A percentile compares a stretch with the other conserved stretches of the same genome.
These are phyloP conservation scores for Hippophae rhamnoides DNA, from an alignment of 306 rosid genomes.

Conservation along the genomic window DNA sequence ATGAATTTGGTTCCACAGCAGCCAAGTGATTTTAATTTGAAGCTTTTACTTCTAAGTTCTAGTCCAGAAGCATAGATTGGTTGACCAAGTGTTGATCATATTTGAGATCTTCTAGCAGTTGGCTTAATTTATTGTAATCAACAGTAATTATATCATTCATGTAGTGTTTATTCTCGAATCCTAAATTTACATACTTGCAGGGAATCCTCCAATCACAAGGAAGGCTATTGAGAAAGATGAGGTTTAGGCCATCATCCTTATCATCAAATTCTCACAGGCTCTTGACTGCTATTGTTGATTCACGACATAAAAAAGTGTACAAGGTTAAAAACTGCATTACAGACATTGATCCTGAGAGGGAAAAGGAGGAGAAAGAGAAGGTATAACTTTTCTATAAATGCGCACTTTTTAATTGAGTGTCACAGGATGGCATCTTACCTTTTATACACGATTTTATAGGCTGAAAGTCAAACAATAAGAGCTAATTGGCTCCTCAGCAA, in stretches of 20 bases:
- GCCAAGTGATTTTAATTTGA: no score
- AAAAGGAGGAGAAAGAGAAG: conserved; percentile 98
- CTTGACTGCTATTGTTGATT: conserved; percentile 93
- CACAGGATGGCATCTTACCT: conserved; percentile 9
- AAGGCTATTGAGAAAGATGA: conserved; percentile 79
- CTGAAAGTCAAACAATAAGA: conserved; percentile 83
- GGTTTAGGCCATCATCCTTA: conserved; percentile 91
- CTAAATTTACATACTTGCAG: conserved; percentile 29
- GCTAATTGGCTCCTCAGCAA: conserved; percentile 71
- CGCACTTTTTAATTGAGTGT: conserved; percentile 1
- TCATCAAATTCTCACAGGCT: conserved; percentile 89
- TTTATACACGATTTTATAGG: conserved; percentile 40
- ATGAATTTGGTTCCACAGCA: no score
- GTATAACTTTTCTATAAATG: conserved; percentile 24
- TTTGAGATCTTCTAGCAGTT: no score
- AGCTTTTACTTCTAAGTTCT: no score
- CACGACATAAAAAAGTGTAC: conserved; percentile 80
- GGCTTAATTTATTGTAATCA: no score
- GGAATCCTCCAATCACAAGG: conserved; percentile 99
- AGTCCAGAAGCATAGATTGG: no score
- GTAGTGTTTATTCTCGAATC: conserved; percentile 11
- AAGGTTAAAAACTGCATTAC: conserved; percentile 93
- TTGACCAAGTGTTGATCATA: no score
- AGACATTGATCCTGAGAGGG: conserved; percentile 97
- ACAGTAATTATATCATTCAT: neutral